These are phyloP conservation scores for Emmonsia crescens DNA, from an alignment of 2,329 filamentous ascomycete species.

Conservation along the genomic window DNA sequence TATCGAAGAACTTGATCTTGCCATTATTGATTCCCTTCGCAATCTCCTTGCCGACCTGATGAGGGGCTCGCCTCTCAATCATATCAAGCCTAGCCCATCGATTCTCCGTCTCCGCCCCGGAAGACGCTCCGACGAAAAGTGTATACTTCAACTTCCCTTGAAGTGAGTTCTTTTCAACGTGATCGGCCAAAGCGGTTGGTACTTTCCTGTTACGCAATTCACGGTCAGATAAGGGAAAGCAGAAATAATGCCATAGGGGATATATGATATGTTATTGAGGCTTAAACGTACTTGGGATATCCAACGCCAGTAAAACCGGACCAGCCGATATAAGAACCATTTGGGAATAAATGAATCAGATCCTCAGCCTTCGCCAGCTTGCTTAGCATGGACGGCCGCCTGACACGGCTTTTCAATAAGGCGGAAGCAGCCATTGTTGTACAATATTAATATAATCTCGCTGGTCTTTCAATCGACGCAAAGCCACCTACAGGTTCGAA, in stretches of 20 bases:
- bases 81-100: conserved; percentile 82
- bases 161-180: conserved; percentile 77
- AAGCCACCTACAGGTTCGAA: not conserved
- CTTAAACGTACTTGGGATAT: conserved; percentile 62
- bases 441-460: not conserved
- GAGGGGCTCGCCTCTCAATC: conserved; percentile 74
- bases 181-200: conserved; percentile 71
- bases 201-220: conserved; percentile 52
- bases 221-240: not conserved
- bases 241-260: not conserved
- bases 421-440: conserved; percentile 45
- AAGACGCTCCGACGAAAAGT: conserved; percentile 82
- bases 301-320: conserved; percentile 84
- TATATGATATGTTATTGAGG: not conserved
- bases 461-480: not conserved
- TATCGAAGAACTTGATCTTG: conserved; percentile 85
- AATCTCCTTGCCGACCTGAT: conserved; percentile 85
- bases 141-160: conserved; percentile 78
- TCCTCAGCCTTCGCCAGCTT: conserved; percentile 74
- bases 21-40: conserved; percentile 84
- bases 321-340: conserved; percentile 83
- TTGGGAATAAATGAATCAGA: conserved; percentile 67
- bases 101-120: conserved; percentile 82
- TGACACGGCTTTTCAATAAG: conserved; percentile 63
- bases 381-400: conserved; percentile 64